Percentiles rank a stretch among this genome's conserved stretches.
phyloP scores from a whole-genome alignment of 306 rosid species.

The Rubus idaeus region DNA sequence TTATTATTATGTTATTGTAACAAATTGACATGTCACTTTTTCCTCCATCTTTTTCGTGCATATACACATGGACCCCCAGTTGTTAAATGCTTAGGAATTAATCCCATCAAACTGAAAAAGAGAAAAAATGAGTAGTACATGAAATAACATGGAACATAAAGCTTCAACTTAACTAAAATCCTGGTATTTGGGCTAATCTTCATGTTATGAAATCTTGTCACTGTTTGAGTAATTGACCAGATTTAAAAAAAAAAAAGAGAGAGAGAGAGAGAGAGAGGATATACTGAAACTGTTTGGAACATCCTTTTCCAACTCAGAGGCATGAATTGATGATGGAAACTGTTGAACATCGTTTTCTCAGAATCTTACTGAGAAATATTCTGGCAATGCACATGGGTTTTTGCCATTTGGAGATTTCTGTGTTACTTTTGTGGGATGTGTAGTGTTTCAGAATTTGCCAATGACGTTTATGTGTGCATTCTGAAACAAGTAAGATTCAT shows the following conservation, averaged over 20 bases:
- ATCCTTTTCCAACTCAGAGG: conserved; percentile 33
- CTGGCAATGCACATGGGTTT: not conserved
- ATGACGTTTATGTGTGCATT: not conserved
- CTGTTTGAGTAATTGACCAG: too few species aligned
- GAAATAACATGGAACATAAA: not conserved
- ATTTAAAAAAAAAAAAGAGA: too few species aligned
- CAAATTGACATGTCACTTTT: not conserved
- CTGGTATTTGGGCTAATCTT: not conserved
- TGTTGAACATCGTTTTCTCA: conserved; percentile 6
- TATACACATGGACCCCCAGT: not conserved
- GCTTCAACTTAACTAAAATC: not conserved
- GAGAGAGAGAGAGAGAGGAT: too few species aligned
- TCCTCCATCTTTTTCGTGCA: not conserved
- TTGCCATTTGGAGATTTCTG: not conserved
- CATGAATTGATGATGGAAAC: conserved; percentile 6
- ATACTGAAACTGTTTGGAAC: conserved; percentile 28
- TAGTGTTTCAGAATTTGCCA: not conserved
- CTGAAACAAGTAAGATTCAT: not conserved
- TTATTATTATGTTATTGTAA: conserved; percentile 7
- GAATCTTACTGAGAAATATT: not conserved
- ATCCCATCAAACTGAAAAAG: conserved; percentile 8
- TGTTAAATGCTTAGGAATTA: not conserved
- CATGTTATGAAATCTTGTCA: not conserved
- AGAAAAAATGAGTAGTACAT: not conserved
- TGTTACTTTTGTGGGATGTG: not conserved